A percentile compares a stretch with the other conserved stretches of the same genome.
phyloP scores from a whole-genome alignment of 2,329 filamentous ascomycete genomes.

The Fusarium heterosporum region DNA sequence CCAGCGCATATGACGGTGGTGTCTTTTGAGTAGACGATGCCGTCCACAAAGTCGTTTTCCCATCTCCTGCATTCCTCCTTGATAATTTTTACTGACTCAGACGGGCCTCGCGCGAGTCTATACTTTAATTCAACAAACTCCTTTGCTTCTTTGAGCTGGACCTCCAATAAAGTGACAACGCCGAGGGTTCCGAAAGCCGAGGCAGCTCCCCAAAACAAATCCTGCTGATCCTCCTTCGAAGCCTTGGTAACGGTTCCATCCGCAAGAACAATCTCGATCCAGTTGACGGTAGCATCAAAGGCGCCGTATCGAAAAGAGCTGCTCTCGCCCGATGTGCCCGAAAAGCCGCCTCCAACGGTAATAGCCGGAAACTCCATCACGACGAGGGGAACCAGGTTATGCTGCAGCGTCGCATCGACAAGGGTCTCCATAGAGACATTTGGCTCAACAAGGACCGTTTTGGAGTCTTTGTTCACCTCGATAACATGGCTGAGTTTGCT shows the following conservation, averaged over 20 bases:
- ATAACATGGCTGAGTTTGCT: slow-evolving; percentile 73
- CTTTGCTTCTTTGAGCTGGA: slow-evolving; percentile 67
- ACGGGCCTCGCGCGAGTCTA: slow-evolving; percentile 56
- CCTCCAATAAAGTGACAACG: slow-evolving; percentile 72
- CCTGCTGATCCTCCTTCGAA: slow-evolving; percentile 64
- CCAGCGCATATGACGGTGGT: slow-evolving; percentile 72
- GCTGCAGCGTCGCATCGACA: slow-evolving; percentile 66
- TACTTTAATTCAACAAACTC: slow-evolving; percentile 70
- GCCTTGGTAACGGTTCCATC: slow-evolving; percentile 68
- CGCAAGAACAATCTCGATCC: slow-evolving; percentile 73
- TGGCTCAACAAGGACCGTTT: slow-evolving; percentile 74
- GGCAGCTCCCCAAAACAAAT: slow-evolving; percentile 73
- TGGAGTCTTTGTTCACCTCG: slow-evolving; percentile 63
- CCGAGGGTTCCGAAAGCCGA: slow-evolving; percentile 75
- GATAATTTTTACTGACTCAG: slow-evolving; percentile 57
- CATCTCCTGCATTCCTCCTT: slow-evolving; percentile 55
- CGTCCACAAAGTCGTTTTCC: slow-evolving; percentile 74
- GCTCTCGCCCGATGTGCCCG: slow-evolving; percentile 74
- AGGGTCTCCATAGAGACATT: slow-evolving; percentile 77
- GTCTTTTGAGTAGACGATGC: slow-evolving; percentile 69
- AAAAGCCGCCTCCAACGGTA: slow-evolving; percentile 75
- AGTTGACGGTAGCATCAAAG: slow-evolving; percentile 71
- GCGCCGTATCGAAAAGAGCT: slow-evolving; percentile 75
- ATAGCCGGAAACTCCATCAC: slow-evolving; percentile 81
- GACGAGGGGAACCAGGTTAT: slow-evolving; percentile 71